A percentile compares a stretch with the other conserved stretches of the same genome.
phyloP scores from a whole-genome alignment of 805 yeast genomes.

The Kregervanrija fluxuum region DNA sequence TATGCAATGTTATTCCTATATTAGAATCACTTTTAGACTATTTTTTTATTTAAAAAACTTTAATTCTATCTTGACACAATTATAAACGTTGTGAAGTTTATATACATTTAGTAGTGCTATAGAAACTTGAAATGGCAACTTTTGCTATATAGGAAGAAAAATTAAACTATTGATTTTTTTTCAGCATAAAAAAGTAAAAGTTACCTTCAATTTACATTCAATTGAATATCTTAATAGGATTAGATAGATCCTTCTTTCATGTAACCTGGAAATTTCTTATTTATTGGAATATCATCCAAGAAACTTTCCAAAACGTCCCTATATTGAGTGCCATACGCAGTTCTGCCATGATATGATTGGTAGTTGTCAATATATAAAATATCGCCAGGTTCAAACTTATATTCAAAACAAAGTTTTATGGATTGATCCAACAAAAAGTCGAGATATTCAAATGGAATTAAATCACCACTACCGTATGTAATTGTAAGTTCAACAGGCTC shows the following conservation, averaged over 20 bases:
- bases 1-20: too few species aligned
- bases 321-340: constrained; percentile 15
- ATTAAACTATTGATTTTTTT: too few species aligned
- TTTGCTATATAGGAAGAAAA: too few species aligned
- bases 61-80: too few species aligned
- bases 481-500: constrained; percentile 5
- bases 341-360: constrained; percentile 20
- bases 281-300: constrained; percentile 11
- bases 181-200: too few species aligned
- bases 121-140: too few species aligned
- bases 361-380: constrained; percentile 18
- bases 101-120: too few species aligned
- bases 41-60: too few species aligned
- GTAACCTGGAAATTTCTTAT: not conserved
- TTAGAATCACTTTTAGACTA: too few species aligned
- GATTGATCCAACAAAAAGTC: constrained; percentile 18
- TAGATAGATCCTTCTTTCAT: constrained; percentile 6
- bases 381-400: constrained; percentile 18
- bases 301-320: constrained; percentile 20
- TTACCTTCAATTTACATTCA: too few species aligned
- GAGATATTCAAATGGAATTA: constrained; percentile 17
- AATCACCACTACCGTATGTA: constrained; percentile 17
- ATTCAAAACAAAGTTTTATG: constrained; percentile 15
- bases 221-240: too few species aligned
- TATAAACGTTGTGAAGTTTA: too few species aligned